phyloP scores from a whole-genome alignment of 495 filamentous ascomycete genomes.

The Astrocystis sublimbata region DNA sequence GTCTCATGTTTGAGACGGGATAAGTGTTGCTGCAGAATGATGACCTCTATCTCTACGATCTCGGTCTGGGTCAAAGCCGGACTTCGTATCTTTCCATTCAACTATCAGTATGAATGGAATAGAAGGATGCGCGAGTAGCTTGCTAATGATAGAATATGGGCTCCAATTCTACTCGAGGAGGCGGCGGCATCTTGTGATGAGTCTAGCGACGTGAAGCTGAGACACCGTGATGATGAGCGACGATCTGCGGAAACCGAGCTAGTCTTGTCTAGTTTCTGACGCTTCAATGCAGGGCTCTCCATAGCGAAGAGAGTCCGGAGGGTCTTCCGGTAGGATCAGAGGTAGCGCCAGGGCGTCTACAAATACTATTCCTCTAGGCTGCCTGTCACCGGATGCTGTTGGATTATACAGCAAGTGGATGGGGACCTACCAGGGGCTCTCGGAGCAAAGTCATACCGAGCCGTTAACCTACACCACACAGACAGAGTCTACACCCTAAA shows the following conservation, averaged over 20 bases:
- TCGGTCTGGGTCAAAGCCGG: background rate
- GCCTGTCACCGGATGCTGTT: too few relatives aligned
- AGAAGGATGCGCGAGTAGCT: background rate
- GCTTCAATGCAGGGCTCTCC: background rate
- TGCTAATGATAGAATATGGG: conserved; percentile 1
- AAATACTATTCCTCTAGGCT: too few relatives aligned
- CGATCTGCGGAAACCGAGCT: background rate
- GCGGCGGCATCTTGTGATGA: background rate
- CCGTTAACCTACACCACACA: too few relatives aligned
- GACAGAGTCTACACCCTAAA: too few relatives aligned
- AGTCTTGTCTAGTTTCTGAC: conserved; percentile 1
- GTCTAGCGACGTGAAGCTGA: background rate
- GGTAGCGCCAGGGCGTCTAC: too few relatives aligned
- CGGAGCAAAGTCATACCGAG: too few relatives aligned
- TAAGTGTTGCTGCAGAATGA: background rate
- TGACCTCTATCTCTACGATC: background rate
- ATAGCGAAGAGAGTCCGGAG: too few relatives aligned
- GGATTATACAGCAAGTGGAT: too few relatives aligned
- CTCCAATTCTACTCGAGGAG: background rate
- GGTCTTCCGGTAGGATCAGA: too few relatives aligned
- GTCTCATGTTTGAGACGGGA: background rate
- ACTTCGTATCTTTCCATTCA: background rate
- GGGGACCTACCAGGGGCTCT: too few relatives aligned
- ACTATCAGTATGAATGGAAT: background rate
- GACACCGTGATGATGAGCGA: background rate